Conservation (phyloP, 805 yeast species). For the Komagataella pastoris region DNA sequence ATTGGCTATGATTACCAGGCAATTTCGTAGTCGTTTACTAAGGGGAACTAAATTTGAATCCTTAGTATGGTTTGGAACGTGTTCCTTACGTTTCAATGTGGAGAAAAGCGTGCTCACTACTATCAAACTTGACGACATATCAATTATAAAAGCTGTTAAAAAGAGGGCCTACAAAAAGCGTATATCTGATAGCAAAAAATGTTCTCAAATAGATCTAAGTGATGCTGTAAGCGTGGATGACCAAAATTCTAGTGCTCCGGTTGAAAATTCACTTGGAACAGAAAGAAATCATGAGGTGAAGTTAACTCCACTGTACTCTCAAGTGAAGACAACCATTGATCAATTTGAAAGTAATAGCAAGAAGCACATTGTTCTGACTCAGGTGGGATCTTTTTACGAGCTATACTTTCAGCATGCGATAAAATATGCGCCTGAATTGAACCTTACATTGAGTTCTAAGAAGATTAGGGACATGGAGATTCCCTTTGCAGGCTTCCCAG, state of each 20-base stretch:
- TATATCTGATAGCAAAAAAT: no score
- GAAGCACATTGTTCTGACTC: constrained; percentile 48
- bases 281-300: neutral
- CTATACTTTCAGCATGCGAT: constrained; percentile 84
- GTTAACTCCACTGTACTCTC: constrained; percentile 17
- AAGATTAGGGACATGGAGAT: constrained; percentile 30
- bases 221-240: neutral
- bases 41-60: neutral
- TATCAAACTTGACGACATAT: neutral
- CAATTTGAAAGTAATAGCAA: constrained; percentile 10
- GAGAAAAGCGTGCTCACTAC: neutral
- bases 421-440: constrained; percentile 53
- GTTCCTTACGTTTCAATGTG: neutral
- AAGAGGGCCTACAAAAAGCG: neutral
- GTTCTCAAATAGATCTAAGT: neutral
- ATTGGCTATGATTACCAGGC: neutral
- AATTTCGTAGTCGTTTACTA: neutral
- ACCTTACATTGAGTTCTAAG: constrained; percentile 54
- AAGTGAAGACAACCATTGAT: constrained; percentile 14
- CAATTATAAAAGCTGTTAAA: neutral
- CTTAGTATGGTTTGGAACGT: neutral
- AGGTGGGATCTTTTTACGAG: constrained; percentile 82
- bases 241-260: neutral
- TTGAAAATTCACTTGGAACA: neutral
- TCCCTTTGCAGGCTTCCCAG: constrained; percentile 91